phyloP scores from a whole-genome alignment of 2,329 filamentous ascomycete species.

The Phoma sp. region DNA sequence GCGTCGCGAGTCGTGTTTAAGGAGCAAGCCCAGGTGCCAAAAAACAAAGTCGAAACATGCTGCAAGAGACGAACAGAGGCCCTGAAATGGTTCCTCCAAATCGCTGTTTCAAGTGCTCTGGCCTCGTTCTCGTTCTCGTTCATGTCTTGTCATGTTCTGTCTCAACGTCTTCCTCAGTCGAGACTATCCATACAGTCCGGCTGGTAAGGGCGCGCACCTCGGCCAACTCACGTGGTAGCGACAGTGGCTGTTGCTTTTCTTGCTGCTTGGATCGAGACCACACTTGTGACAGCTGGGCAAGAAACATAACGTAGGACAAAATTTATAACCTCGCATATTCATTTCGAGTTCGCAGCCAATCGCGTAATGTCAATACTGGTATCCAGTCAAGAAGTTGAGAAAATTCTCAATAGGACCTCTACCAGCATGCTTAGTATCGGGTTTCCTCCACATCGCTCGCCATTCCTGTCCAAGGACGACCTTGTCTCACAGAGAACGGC shows the following conservation, averaged over 20 bases:
- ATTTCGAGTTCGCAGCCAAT: background rate
- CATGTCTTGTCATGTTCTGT: background rate
- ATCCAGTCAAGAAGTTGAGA: background rate
- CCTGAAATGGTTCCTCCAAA: conserved; percentile 21
- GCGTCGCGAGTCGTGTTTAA: conserved; percentile 13
- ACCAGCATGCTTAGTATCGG: background rate
- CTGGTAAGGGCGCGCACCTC: background rate
- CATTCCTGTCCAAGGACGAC: background rate
- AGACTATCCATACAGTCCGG: background rate
- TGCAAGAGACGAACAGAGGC: conserved; percentile 3
- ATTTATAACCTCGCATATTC: background rate
- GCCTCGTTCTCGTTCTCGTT: background rate
- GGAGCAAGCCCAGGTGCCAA: background rate
- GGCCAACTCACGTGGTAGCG: background rate
- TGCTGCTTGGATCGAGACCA: too few relatives aligned
- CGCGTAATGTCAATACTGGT: background rate
- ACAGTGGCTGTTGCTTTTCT: background rate
- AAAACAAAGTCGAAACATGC: conserved; percentile 7
- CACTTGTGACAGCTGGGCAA: background rate
- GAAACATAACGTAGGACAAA: background rate
- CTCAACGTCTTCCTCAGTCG: background rate
- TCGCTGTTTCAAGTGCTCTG: conserved; percentile 1
- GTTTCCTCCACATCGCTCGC: background rate
- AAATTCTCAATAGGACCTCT: background rate
- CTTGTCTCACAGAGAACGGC: background rate